Evolutionary conservation across 1,284 basidiomycete species (phyloP).

Genomic region (Blastosporella zonata): DNA sequence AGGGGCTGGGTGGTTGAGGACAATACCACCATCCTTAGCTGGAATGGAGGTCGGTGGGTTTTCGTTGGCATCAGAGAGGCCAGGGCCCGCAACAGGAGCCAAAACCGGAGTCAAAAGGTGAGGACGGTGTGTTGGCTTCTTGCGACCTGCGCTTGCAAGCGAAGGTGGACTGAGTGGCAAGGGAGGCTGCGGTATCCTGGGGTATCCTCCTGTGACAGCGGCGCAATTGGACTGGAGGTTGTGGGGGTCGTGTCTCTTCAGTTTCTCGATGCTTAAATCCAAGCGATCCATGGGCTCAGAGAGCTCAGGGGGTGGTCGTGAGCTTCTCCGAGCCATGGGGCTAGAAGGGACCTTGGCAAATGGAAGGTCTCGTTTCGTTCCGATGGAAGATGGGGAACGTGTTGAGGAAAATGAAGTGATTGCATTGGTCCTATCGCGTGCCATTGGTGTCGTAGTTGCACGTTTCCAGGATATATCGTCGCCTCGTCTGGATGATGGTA

Average conservation of each 20-base stretch:
- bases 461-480: conserved; percentile 12
- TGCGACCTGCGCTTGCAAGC: conserved; percentile 19
- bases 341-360: neutral
- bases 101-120: conserved; percentile 9
- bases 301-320: conserved; percentile 11
- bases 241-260: conserved; percentile 15
- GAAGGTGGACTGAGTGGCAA: conserved; percentile 13
- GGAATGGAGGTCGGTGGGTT: neutral
- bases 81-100: conserved; percentile 7
- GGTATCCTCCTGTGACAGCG: neutral
- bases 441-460: conserved; percentile 8
- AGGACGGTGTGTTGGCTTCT: conserved; percentile 14
- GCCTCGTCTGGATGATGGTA: neutral
- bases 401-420: conserved; percentile 1
- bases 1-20: conserved; percentile 19
- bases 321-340: neutral
- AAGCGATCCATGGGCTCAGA: conserved; percentile 19
- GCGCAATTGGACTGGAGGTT: conserved; percentile 1
- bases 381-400: conserved; percentile 13
- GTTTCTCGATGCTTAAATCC: conserved; percentile 21
- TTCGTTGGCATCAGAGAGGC: conserved; percentile 6
- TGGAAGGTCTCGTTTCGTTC: neutral
- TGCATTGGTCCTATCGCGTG: neutral
- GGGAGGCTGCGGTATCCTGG: conserved; percentile 9
- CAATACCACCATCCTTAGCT: conserved; percentile 7